These are phyloP conservation scores for Helotiales sp. DNA, from an alignment of 2,329 filamentous ascomycete genomes.

Conservation along the genomic window DNA sequence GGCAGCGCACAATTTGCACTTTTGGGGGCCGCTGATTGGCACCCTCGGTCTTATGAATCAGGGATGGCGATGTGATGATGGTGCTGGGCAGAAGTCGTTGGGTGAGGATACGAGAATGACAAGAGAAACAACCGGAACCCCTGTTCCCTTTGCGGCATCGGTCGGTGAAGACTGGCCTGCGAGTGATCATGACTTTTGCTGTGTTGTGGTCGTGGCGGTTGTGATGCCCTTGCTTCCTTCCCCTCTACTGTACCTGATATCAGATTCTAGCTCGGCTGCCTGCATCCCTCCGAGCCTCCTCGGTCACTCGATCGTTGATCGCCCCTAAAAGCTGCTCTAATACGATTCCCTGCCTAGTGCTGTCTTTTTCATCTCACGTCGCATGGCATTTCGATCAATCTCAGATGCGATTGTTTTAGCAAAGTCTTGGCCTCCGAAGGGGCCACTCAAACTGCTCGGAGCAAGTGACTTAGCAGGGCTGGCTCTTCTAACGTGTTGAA, in stretches of 20 bases:
- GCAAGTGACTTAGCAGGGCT: conserved; percentile 15
- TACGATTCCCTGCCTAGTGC: conserved; percentile 15
- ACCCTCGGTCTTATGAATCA: neutral
- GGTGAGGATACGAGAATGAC: neutral
- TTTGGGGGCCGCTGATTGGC: conserved; percentile 5
- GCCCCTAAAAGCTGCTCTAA: conserved; percentile 23
- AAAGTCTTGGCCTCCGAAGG: conserved; percentile 21
- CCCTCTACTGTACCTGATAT: neutral
- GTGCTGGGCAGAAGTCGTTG: neutral
- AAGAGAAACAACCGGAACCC: neutral
- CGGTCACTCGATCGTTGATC: conserved; percentile 15
- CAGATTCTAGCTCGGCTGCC: neutral
- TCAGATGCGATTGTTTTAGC: conserved; percentile 26
- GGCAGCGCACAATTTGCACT: conserved; percentile 5
- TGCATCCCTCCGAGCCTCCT: neutral
- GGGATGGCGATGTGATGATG: neutral
- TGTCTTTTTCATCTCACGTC: conserved; percentile 5
- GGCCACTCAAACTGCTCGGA: conserved; percentile 9
- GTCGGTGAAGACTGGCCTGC: neutral
- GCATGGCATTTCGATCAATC: conserved; percentile 20
- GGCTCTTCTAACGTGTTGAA: conserved; percentile 12
- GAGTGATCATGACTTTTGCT: neutral
- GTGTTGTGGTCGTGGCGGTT: conserved; percentile 1
- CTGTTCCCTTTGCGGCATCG: neutral
- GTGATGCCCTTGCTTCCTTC: neutral